Evolutionary conservation across 768 basidiomycete species (phyloP).

Genomic region (Tubosaeta sp.): DNA sequence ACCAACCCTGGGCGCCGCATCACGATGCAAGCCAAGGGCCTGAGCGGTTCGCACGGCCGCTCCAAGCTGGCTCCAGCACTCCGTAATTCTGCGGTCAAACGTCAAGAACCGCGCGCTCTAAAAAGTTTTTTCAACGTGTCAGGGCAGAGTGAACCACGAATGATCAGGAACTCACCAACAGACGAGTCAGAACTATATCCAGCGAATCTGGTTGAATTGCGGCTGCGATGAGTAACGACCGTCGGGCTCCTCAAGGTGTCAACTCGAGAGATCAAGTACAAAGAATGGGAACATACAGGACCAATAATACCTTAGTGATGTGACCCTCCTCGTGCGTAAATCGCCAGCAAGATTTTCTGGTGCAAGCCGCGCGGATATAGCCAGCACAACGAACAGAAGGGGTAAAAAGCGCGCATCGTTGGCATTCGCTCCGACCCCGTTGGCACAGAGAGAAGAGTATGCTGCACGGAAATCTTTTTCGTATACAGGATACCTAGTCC

Average conservation of each 20-base stretch:
- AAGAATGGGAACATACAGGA: slow-evolving; percentile 59
- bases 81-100: slow-evolving; percentile 82
- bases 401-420: slow-evolving; percentile 83
- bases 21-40: slow-evolving; percentile 88
- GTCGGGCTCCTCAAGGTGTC: slow-evolving; percentile 53
- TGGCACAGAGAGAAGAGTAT: slow-evolving; percentile 62
- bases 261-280: slow-evolving; percentile 11
- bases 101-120: slow-evolving; percentile 63
- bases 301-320: slow-evolving; percentile 92
- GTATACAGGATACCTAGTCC: slow-evolving; percentile 89
- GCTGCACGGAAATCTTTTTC: slow-evolving; percentile 76
- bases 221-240: slow-evolving; percentile 85
- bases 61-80: slow-evolving; percentile 95
- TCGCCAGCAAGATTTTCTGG: slow-evolving; percentile 84
- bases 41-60: slow-evolving; percentile 92
- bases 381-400: slow-evolving; percentile 88
- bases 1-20: slow-evolving; percentile 76
- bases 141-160: slow-evolving; percentile 1
- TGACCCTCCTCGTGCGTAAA: slow-evolving; percentile 66
- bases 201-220: slow-evolving; percentile 91
- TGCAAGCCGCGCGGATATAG: slow-evolving; percentile 79
- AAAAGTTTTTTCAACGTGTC: slow-evolving; percentile 23
- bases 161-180: slow-evolving; percentile 47
- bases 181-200: slow-evolving; percentile 88
- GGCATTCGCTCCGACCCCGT: slow-evolving; percentile 60